A percentile compares a stretch with the other conserved stretches of the same genome.
Conservation (phyloP, 352 stramenopile genomes). For the Pythium aphanidermatum region DNA sequence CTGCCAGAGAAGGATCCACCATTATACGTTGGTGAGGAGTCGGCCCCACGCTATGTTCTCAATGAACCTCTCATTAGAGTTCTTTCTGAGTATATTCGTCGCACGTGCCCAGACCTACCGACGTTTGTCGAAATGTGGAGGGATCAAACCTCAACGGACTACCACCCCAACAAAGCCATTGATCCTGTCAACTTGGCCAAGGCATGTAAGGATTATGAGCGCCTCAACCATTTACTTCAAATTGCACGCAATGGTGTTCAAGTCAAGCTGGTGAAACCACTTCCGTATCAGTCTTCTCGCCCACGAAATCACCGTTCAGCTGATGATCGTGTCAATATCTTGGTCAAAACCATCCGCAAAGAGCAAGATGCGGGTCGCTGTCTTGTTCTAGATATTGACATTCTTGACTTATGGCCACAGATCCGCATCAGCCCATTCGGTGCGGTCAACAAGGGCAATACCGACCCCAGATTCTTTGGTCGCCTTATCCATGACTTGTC, state of each 20-base stretch:
- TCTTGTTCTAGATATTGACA: not conserved
- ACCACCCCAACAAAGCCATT: constrained; percentile 4
- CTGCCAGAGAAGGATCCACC: too few species aligned
- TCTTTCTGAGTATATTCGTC: not conserved
- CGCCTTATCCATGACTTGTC: too few species aligned
- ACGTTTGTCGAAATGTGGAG: not conserved
- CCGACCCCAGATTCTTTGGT: too few species aligned
- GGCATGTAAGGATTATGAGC: not conserved
- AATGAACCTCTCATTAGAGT: too few species aligned
- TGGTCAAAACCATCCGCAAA: not conserved
- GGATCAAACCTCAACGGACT: not conserved
- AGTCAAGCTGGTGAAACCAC: too few species aligned
- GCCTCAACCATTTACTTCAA: not conserved
- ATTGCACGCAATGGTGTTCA: not conserved
- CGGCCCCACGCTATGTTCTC: too few species aligned
- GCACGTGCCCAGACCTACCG: not conserved
- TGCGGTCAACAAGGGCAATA: not conserved
- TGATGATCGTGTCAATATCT: not conserved
- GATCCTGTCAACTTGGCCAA: not conserved
- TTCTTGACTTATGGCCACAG: not conserved
- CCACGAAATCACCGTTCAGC: too few species aligned
- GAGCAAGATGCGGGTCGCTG: not conserved
- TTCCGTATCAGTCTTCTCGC: too few species aligned
- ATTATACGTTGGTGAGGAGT: too few species aligned
- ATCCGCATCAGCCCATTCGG: not conserved